Percentiles rank a stretch among this genome's conserved stretches.
These are phyloP conservation scores for Hypoxylon sp. DNA, from an alignment of 2,329 filamentous ascomycete species.

Conservation along the genomic window DNA sequence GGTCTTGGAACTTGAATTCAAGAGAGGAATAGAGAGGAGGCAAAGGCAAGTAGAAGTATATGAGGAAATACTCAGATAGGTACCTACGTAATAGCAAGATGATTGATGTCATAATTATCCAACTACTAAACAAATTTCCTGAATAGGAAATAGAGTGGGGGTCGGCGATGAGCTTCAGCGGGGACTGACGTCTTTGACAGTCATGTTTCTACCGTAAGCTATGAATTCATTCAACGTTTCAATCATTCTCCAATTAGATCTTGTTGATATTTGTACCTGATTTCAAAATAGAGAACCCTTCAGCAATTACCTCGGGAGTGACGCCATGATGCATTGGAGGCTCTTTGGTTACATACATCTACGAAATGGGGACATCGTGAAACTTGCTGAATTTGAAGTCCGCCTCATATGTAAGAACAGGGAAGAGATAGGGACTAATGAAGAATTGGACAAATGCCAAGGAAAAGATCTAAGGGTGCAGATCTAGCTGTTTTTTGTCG, in stretches of 20 bases:
- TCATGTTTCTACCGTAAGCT: background rate
- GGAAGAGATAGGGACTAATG: too few species aligned
- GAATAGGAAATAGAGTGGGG: constrained; percentile 32
- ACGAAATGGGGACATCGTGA: background rate
- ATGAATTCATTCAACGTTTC: background rate
- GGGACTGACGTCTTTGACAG: constrained; percentile 41
- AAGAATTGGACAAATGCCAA: too few species aligned
- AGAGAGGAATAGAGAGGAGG: background rate
- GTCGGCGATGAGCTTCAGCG: constrained; percentile 18
- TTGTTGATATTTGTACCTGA: background rate
- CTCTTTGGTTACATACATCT: constrained; percentile 9
- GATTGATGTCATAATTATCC: constrained; percentile 45
- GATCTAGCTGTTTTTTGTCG: too few species aligned
- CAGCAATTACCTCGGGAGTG: constrained; percentile 19
- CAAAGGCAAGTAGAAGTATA: constrained; percentile 11
- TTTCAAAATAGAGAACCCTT: background rate
- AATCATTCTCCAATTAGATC: constrained; percentile 8
- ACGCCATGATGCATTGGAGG: constrained; percentile 31
- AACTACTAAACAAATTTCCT: constrained; percentile 30
- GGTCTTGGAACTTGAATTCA: background rate
- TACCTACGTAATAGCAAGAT: constrained; percentile 18
- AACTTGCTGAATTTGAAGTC: background rate
- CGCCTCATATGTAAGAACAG: too few species aligned
- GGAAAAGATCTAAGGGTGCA: too few species aligned
- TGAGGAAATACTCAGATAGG: constrained; percentile 3